Percentiles rank a stretch among this genome's conserved stretches.
These are phyloP conservation scores for Tilletia caries DNA, from an alignment of 1,284 basidiomycete genomes.

Conservation along the genomic window DNA sequence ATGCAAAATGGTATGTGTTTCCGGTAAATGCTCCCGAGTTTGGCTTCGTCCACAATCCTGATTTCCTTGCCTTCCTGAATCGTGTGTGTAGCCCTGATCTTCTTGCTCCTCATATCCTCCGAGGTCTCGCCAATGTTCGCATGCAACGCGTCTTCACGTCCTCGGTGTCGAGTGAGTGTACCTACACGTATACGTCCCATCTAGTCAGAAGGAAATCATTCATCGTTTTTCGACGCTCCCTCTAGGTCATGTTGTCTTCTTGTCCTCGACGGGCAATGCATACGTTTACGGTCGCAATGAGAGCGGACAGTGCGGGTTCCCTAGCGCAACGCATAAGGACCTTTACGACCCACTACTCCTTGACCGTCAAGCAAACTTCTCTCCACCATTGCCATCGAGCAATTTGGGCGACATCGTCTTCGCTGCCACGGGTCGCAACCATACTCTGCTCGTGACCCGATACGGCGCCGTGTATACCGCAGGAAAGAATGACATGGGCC, in stretches of 20 bases:
- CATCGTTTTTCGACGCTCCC: conserved; percentile 19
- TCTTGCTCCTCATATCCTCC: conserved; percentile 77
- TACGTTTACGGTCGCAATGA: conserved; percentile 82
- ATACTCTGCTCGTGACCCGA: conserved; percentile 77
- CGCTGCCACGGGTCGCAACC: conserved; percentile 76
- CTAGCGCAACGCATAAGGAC: conserved; percentile 59
- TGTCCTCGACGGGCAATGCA: conserved; percentile 65
- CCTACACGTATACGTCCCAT: neutral
- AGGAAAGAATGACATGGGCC: conserved; percentile 78
- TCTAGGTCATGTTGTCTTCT: conserved; percentile 30
- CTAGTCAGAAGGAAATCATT: conserved; percentile 14
- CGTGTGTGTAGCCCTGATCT: conserved; percentile 65
- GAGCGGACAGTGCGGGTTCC: conserved; percentile 52
- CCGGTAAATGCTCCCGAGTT: neutral
- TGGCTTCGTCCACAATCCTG: too few species aligned
- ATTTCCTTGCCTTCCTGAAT: too few species aligned
- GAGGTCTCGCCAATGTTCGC: conserved; percentile 73
- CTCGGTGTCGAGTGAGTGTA: neutral
- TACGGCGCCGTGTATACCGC: conserved; percentile 78
- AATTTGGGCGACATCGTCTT: conserved; percentile 68
- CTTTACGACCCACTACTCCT: conserved; percentile 61
- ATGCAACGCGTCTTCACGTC: conserved; percentile 35
- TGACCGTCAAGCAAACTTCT: conserved; percentile 37
- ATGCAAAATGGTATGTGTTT: conserved; percentile 2
- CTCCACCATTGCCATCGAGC: conserved; percentile 60